Percentiles rank a stretch among this genome's conserved stretches.
Evolutionary conservation across 345 rosid species (phyloP).

Genomic region (Gossypium longicalyx): DNA sequence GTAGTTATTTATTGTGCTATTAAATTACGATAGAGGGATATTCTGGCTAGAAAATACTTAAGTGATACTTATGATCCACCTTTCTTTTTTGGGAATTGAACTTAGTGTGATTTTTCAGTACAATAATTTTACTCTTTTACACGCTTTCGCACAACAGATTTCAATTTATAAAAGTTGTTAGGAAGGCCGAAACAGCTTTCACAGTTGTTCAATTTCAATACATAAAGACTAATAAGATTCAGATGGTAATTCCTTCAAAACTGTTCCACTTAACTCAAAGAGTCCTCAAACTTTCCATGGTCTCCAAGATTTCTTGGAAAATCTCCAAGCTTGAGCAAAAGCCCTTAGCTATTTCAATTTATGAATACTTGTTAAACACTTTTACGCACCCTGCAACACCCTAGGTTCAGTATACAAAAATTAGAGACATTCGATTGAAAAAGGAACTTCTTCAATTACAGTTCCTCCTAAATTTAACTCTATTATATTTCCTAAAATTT

Average conservation of each 20-base stretch:
- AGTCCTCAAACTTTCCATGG: slow-evolving; percentile 20
- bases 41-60: too few species aligned
- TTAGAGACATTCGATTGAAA: neutral
- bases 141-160: too few species aligned
- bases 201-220: neutral
- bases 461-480: neutral
- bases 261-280: slow-evolving; percentile 26
- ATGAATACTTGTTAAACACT: slow-evolving; percentile 20
- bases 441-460: neutral
- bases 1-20: too few species aligned
- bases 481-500: neutral
- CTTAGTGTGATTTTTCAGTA: too few species aligned
- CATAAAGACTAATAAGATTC: slow-evolving; percentile 15
- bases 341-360: slow-evolving; percentile 23
- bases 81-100: too few species aligned
- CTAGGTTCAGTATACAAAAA: slow-evolving; percentile 20
- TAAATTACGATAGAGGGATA: too few species aligned
- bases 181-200: neutral
- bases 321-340: slow-evolving; percentile 29
- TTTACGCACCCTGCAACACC: slow-evolving; percentile 24
- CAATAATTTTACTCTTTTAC: too few species aligned
- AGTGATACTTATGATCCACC: too few species aligned
- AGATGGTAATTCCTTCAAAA: slow-evolving; percentile 23
- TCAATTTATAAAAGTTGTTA: neutral
- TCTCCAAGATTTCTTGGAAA: slow-evolving; percentile 25